A percentile compares a stretch with the other conserved stretches of the same genome.
Evolutionary conservation across 2,329 filamentous ascomycete genomes (phyloP).

Genomic region (Metarhizium anisopliae): DNA sequence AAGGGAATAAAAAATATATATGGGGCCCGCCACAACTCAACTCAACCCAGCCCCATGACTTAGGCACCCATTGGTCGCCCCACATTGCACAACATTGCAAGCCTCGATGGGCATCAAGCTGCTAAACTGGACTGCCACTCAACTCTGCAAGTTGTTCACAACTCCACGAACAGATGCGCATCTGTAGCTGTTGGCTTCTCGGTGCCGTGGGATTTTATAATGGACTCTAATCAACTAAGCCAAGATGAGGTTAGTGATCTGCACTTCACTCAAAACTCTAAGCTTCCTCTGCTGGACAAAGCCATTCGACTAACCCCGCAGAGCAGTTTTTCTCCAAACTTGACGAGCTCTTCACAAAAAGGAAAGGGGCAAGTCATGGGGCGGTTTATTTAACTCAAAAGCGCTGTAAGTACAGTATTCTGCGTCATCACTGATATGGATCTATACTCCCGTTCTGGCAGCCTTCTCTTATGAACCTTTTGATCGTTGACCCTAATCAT

Average conservation of each 20-base stretch:
- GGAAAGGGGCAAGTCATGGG: conserved; percentile 62
- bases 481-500: neutral
- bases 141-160: neutral
- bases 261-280: neutral
- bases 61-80: neutral
- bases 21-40: too few species aligned
- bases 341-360: conserved; percentile 55
- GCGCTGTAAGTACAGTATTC: conserved; percentile 42
- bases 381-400: conserved; percentile 71
- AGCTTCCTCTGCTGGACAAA: neutral
- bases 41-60: too few species aligned
- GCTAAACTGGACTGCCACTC: too few species aligned
- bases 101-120: neutral
- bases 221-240: conserved; percentile 23
- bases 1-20: too few species aligned
- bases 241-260: conserved; percentile 28
- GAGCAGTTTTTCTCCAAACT: conserved; percentile 67
- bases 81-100: neutral
- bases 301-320: neutral
- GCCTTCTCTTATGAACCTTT: neutral
- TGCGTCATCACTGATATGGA: neutral
- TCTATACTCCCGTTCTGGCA: neutral
- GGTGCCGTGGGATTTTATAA: neutral
- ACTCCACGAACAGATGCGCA: neutral
- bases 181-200: neutral